These are phyloP conservation scores for Eragrostis curvula DNA, from an alignment of 176 grass and related monocot genomes.

Conservation along the genomic window DNA sequence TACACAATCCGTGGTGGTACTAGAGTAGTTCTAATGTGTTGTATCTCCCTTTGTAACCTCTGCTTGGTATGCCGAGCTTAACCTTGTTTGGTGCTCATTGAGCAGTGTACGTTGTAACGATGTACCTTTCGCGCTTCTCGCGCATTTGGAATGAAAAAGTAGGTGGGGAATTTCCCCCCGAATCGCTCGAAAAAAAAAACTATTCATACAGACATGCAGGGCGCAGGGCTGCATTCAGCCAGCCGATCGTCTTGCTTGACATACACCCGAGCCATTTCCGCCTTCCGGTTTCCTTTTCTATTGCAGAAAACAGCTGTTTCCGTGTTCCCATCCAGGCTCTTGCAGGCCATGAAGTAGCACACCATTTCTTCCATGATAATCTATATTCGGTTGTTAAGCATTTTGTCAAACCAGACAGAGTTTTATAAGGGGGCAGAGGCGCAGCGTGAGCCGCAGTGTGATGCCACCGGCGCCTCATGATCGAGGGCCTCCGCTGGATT, in stretches of 20 bases:
- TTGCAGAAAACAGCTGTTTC: constrained; percentile 40
- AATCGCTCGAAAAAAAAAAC: too few species aligned
- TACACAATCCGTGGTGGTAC: too few species aligned
- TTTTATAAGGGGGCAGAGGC: constrained; percentile 17
- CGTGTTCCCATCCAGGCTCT: constrained; percentile 30
- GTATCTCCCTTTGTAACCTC: too few species aligned
- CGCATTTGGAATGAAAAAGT: too few species aligned
- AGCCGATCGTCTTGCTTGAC: not conserved
- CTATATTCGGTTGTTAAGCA: constrained; percentile 23
- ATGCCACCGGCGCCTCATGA: not conserved
- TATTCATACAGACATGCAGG: not conserved
- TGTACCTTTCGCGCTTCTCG: too few species aligned
- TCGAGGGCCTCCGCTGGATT: too few species aligned
- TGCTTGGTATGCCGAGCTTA: too few species aligned
- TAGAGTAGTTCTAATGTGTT: too few species aligned
- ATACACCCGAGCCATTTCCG: not conserved
- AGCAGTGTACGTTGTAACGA: too few species aligned
- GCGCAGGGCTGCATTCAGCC: not conserved
- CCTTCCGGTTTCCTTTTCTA: constrained; percentile 34
- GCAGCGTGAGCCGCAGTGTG: constrained; percentile 28
- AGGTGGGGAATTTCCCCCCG: too few species aligned
- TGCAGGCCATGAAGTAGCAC: constrained; percentile 15
- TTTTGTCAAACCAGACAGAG: constrained; percentile 41
- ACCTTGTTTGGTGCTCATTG: too few species aligned
- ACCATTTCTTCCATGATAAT: constrained; percentile 1